Evolutionary conservation across 2,329 filamentous ascomycete genomes (phyloP), one percentile per base, ranked within the genome.

Genomic region (Fusarium setosum): DNA sequence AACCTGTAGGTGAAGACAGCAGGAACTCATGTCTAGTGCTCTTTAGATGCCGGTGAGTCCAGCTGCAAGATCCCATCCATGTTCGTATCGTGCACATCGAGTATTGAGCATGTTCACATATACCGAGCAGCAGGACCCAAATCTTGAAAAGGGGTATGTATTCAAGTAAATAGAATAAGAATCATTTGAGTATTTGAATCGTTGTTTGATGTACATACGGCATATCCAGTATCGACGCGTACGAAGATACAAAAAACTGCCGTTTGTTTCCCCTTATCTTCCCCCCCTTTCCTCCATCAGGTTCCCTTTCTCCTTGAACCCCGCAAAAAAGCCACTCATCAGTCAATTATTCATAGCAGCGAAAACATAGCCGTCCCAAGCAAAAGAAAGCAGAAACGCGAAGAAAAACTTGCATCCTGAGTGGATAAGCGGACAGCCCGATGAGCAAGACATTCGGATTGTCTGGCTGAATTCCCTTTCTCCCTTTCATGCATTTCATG

Each of bases 301-400:
- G 18, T 23, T 51, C 31, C 38, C 32, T 42, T 42, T 31, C 34
- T 29, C 29, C 17, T 42, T 60, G 54, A 52, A 63, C 26, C 40
- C 59, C 45, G n/a, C n/a, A 56, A 35, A 63, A 56, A 48, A 26
- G 56, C 35, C 23, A 44, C 21, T 44, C 48, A 41, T 65, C 63
- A 65, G 59, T 53, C 50, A 58, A 67, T 67, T 67, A 67, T 61
- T 65, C 63, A 51, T 67, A 57, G 40, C 47, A 53, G 38, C 37
- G 54, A 61, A 55, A 23, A 44, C 11, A 57, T 15, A 35, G 44
- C 51, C 52, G 35, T 56, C 62, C 51, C 32, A 57, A 61, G 29
- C 17, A 47, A 59, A 31, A 24, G 35, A 61, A 24, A 51, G 48
- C n/a, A 47, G 31, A 37, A 47, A 42, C 29, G 18, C 38, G 24